Conservation (phyloP, 805 yeast species). For the Naumovozyma castellii region DNA sequence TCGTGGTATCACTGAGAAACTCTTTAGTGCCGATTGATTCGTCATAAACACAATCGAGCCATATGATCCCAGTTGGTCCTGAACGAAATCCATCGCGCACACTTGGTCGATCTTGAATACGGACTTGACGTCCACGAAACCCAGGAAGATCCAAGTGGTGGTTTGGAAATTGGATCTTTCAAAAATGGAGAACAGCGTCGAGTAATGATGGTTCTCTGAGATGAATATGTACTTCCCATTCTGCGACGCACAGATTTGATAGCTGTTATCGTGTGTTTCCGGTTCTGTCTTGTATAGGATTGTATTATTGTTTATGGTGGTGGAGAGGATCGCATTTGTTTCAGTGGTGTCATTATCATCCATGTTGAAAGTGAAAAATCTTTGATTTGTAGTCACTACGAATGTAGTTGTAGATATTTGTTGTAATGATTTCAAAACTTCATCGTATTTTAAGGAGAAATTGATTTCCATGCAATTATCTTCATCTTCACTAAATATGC, state of each 20-base stretch:
- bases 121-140: neutral
- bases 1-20: no score
- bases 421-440: neutral
- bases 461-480: neutral
- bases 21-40: neutral
- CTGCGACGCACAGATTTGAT: neutral
- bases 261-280: neutral
- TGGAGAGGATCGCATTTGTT: neutral
- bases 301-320: neutral
- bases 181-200: conserved; percentile 13
- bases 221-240: conserved; percentile 6
- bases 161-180: conserved; percentile 3
- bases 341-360: neutral
- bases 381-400: conserved; percentile 5
- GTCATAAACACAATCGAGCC: no score
- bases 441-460: conserved; percentile 1
- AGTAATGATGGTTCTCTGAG: conserved; percentile 14
- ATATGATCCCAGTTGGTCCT: no score
- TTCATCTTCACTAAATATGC: no score
- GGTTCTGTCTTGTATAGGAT: conserved; percentile 1
- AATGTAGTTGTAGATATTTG: neutral
- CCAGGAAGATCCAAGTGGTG: neutral
- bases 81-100: neutral
- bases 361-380: conserved; percentile 3
- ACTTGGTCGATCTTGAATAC: neutral